Conservation (phyloP, 345 rosid genomes). For the Erucastrum elatum region DNA sequence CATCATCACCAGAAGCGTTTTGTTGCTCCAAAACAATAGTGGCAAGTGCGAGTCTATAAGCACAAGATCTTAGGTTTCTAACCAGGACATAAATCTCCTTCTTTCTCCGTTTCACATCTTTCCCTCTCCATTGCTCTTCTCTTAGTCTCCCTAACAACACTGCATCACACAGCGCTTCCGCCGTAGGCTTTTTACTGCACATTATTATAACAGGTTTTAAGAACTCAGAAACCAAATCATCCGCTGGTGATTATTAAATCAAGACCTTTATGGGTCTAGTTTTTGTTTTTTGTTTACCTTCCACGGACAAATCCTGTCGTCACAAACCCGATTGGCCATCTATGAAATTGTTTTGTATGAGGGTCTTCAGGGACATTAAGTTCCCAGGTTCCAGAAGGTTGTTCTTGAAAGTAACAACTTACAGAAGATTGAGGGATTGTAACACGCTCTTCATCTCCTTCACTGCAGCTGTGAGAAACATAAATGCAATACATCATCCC, state of each 20-base stretch:
- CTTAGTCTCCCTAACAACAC: conserved; percentile 59
- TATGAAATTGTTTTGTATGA: conserved; percentile 43
- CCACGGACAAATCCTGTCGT: conserved; percentile 83
- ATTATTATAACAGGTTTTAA: not conserved
- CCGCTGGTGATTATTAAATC: not conserved
- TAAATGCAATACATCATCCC: not conserved
- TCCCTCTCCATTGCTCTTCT: conserved; percentile 68
- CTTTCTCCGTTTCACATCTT: conserved; percentile 49
- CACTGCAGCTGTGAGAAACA: conserved; percentile 44
- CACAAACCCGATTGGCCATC: conserved; percentile 83
- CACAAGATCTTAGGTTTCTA: conserved; percentile 76
- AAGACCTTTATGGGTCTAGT: not conserved
- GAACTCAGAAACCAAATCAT: not conserved
- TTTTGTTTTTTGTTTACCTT: conserved; percentile 50
- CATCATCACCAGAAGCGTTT: conserved; percentile 46
- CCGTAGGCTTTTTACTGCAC: conserved; percentile 68
- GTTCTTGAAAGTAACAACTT: conserved; percentile 65
- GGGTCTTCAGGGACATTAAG: conserved; percentile 57
- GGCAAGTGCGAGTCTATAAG: conserved; percentile 80
- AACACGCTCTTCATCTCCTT: conserved; percentile 44
- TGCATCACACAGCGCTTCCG: conserved; percentile 71
- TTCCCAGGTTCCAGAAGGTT: conserved; percentile 64
- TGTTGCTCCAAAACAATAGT: conserved; percentile 65
- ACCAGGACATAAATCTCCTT: conserved; percentile 75
- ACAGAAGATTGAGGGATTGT: conserved; percentile 56